These are phyloP conservation scores for Boletus pseudo-olivaceus DNA, from an alignment of 768 basidiomycete genomes.

Conservation along the genomic window DNA sequence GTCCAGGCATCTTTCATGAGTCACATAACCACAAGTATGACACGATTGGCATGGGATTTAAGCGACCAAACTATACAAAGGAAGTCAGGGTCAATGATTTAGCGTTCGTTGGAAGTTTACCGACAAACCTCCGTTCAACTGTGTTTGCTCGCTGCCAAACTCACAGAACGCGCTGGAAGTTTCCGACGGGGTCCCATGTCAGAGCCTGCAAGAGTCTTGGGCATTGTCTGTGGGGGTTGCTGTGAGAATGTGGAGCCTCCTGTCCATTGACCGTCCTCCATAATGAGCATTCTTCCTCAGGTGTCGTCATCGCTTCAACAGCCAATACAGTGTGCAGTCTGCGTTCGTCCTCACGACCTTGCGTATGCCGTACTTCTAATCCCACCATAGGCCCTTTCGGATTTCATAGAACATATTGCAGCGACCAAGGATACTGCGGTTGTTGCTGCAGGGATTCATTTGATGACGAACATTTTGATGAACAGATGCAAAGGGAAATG, in stretches of 20 bases:
- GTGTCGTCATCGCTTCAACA: slow-evolving; percentile 6
- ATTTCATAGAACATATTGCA: slow-evolving; percentile 9
- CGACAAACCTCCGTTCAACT: not conserved
- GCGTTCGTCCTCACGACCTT: slow-evolving; percentile 7
- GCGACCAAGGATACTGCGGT: slow-evolving; percentile 16
- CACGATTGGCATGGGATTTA: not conserved
- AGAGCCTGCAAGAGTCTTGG: slow-evolving; percentile 1
- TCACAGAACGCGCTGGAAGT: not conserved
- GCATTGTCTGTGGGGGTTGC: slow-evolving; percentile 11
- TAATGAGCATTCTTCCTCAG: slow-evolving; percentile 1
- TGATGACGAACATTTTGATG: slow-evolving; percentile 20
- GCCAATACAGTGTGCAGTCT: slow-evolving; percentile 10
- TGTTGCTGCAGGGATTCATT: slow-evolving; percentile 16
- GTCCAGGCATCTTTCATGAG: not conserved
- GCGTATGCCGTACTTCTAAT: not conserved
- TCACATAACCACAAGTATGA: not conserved
- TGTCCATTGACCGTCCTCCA: not conserved
- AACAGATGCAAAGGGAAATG: slow-evolving; percentile 11
- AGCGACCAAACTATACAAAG: not conserved
- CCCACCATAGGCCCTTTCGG: slow-evolving; percentile 4
- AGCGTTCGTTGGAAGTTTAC: not conserved
- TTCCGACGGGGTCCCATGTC: slow-evolving; percentile 6
- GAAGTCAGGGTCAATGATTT: not conserved
- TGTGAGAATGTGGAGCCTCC: slow-evolving; percentile 3
- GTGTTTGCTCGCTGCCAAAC: not conserved